Base-by-base conservation (phyloP, 2,329 filamentous ascomycete genomes). In the Fusarium sp. region DNA sequence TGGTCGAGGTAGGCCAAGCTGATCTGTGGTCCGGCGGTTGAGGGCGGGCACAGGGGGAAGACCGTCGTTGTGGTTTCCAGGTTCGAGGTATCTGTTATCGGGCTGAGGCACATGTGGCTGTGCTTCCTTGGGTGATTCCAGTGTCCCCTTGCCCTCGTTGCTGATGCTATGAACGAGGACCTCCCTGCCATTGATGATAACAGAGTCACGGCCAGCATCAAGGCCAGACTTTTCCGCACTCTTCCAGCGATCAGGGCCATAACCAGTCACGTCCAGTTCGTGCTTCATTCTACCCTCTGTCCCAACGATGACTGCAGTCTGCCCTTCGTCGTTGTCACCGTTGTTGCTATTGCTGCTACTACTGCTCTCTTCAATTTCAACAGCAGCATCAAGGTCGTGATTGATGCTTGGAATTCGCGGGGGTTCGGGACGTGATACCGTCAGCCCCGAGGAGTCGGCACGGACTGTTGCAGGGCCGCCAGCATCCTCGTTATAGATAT, bases 221-320 rank as follows among this genome's bases (percentile, higher is more conserved):
- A 87, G 75, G 4, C 89, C 91, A 34, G 85, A 83, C 63, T 87
- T 81, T 69, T 91, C 84, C 21, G 92, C 88, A 24, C 82, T 82
- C 65, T 89, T 89, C 89, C 94, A 92, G 56, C 90, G 89, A 76
- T 98, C 95, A 6, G 84, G 75, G 2, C 94, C 94, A 60, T 90
- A 88, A 0, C 95, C 94, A 54, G 90, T 89, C 22, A 97, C 89
- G 75, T 98, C 94, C 57, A 89, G 86, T 59, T 88, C 85, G 75
- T 94, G 92, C 33, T 86, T 84, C 7, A 83, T 73, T 72, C 91
- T 91, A 17, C 84, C 82, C 17, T 84, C 87, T n/a, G 91, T 84
- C 64, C 80, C 70, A 7, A 67, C 69, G 22, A 78, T 78, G 31
- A 59, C 44, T 21, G 39, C 51, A 19, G 53, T 26, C n/a, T 56